Percentiles rank a stretch among this genome's conserved stretches.
Evolutionary conservation across 257 asterid species (phyloP).

Genomic region (Cordia subcordata): DNA sequence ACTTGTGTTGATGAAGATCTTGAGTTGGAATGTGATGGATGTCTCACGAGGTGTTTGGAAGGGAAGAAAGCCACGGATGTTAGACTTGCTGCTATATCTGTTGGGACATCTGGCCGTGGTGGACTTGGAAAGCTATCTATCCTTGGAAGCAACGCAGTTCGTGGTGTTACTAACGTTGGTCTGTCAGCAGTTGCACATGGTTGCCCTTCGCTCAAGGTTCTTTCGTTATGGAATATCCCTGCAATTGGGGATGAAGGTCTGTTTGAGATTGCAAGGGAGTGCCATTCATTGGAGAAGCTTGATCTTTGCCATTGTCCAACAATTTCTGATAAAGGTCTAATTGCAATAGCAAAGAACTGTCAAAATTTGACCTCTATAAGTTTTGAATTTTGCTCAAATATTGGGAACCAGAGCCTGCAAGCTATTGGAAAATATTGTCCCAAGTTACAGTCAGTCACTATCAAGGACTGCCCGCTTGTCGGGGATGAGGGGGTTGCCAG

Average conservation of each 20-base stretch:
- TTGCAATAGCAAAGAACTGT: slow-evolving; percentile 59
- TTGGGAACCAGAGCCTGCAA: slow-evolving; percentile 68
- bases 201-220: slow-evolving; percentile 77
- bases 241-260: slow-evolving; percentile 71
- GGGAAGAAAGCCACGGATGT: slow-evolving; percentile 89
- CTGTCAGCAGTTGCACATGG: slow-evolving; percentile 72
- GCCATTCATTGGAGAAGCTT: slow-evolving; percentile 68
- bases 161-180: slow-evolving; percentile 66
- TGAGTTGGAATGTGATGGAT: slow-evolving; percentile 64
- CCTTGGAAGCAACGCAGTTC: slow-evolving; percentile 73
- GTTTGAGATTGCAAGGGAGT: slow-evolving; percentile 68
- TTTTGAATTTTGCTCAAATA: slow-evolving; percentile 60
- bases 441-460: slow-evolving; percentile 56
- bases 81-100: slow-evolving; percentile 84
- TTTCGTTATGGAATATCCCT: slow-evolving; percentile 74
- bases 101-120: slow-evolving; percentile 90
- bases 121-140: slow-evolving; percentile 89
- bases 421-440: slow-evolving; percentile 57
- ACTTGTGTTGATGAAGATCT: slow-evolving; percentile 38
- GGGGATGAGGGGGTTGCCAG: slow-evolving; percentile 78
- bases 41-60: slow-evolving; percentile 89
- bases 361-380: slow-evolving; percentile 57
- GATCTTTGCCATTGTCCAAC: slow-evolving; percentile 75
- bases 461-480: slow-evolving; percentile 69
- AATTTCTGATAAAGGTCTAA: slow-evolving; percentile 60